These are phyloP conservation scores for Heliamphora pulchella DNA, from an alignment of 179 eudicot genomes.

Conservation along the genomic window DNA sequence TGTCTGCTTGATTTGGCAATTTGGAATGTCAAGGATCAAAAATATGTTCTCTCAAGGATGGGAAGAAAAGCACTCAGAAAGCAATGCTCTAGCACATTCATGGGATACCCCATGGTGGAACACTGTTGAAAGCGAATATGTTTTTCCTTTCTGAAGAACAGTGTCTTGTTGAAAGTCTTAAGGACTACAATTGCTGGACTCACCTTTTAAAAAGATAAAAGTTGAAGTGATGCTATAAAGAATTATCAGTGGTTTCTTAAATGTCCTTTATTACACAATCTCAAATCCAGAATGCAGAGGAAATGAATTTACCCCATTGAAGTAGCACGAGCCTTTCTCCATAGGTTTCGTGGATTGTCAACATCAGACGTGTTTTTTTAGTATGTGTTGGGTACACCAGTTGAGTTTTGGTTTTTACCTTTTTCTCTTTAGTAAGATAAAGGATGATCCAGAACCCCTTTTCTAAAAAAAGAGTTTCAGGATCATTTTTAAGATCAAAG, in stretches of 20 bases:
- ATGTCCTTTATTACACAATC: background rate
- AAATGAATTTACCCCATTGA: background rate
- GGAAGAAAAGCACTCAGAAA: background rate
- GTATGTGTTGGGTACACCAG: background rate
- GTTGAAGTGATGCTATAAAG: background rate
- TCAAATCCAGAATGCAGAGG: background rate
- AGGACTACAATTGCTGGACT: background rate
- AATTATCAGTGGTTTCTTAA: background rate
- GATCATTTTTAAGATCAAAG: background rate
- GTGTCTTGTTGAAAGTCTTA: background rate
- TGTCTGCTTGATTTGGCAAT: background rate
- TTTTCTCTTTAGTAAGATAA: background rate
- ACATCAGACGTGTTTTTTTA: background rate
- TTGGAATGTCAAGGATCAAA: background rate
- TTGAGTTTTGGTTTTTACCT: background rate
- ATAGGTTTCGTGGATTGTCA: background rate
- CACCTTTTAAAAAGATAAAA: background rate
- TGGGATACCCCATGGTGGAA: background rate
- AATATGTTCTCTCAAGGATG: background rate
- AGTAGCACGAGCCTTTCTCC: background rate
- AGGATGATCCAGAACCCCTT: background rate
- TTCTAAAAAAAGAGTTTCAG: no score
- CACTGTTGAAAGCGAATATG: background rate
- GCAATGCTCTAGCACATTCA: background rate
- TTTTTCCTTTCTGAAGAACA: background rate